Evolutionary conservation across 2,329 filamentous ascomycete genomes (phyloP).

Genomic region (Verticillium albo-atrum): DNA sequence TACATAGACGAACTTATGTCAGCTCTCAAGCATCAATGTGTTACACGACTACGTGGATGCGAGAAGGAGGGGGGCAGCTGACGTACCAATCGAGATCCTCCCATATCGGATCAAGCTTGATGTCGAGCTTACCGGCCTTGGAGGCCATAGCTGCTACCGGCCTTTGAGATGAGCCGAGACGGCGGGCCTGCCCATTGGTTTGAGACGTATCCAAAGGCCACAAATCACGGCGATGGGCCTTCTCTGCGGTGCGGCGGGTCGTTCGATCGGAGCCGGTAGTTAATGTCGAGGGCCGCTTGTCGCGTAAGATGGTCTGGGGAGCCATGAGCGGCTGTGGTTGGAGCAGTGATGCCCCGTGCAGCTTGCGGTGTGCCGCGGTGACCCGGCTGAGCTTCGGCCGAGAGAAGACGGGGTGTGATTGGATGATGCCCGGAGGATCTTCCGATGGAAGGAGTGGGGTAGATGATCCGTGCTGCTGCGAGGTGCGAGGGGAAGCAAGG

Average conservation of each 20-base stretch:
- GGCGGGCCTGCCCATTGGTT: constrained; percentile 14
- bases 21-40: not conserved
- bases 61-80: not conserved
- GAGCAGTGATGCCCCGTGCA: not conserved
- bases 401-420: not conserved
- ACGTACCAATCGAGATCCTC: constrained; percentile 72
- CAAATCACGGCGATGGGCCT: constrained; percentile 9
- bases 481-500: not conserved
- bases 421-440: not conserved
- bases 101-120: constrained; percentile 61
- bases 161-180: constrained; percentile 20
- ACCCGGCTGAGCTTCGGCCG: not conserved
- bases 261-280: not conserved
- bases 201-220: constrained; percentile 14
- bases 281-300: not conserved
- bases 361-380: not conserved
- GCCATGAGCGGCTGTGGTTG: constrained; percentile 1
- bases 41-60: not conserved
- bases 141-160: constrained; percentile 19
- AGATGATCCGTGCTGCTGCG: not conserved
- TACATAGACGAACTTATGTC: constrained; percentile 20
- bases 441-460: not conserved
- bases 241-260: constrained; percentile 5
- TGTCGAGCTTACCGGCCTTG: constrained; percentile 28
- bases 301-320: not conserved